These are phyloP conservation scores for Tuber magnatum DNA, from an alignment of 495 filamentous ascomycete species.

Conservation along the genomic window DNA sequence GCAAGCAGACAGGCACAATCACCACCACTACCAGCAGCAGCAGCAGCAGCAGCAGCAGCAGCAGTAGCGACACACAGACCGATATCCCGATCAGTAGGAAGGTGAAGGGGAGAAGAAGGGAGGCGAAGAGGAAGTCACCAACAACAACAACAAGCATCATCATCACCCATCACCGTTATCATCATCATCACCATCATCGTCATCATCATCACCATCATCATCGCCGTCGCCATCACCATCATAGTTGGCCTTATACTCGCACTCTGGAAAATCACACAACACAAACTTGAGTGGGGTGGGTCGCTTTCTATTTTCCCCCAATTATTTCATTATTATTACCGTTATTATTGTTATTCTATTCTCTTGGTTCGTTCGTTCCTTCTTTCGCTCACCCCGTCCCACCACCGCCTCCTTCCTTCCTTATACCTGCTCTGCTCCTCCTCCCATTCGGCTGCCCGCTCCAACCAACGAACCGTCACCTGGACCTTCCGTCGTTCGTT, in stretches of 20 bases:
- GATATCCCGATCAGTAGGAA: not conserved
- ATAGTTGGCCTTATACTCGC: not conserved
- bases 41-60: not conserved
- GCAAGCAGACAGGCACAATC: not conserved
- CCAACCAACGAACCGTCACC: conserved; percentile 34
- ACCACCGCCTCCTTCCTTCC: not conserved
- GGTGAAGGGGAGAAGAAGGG: not conserved
- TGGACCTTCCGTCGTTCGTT: conserved; percentile 34
- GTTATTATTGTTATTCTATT: not conserved
- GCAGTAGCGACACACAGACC: not conserved
- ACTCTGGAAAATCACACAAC: not conserved
- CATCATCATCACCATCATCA: not conserved
- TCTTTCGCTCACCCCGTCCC: not conserved
- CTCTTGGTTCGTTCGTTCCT: not conserved
- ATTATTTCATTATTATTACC: not conserved
- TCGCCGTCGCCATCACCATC: not conserved
- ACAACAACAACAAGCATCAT: not conserved
- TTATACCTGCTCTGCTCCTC: not conserved
- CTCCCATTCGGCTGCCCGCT: conserved; percentile 28
- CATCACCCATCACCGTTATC: not conserved
- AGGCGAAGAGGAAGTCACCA: not conserved
- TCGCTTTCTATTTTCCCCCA: not conserved
- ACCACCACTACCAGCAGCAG: not conserved
- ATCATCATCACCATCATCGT: not conserved
- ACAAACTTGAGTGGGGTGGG: not conserved